Evolutionary conservation across 75 land plant genomes (phyloP).

Genomic region (Selaginella moellendorffii): DNA sequence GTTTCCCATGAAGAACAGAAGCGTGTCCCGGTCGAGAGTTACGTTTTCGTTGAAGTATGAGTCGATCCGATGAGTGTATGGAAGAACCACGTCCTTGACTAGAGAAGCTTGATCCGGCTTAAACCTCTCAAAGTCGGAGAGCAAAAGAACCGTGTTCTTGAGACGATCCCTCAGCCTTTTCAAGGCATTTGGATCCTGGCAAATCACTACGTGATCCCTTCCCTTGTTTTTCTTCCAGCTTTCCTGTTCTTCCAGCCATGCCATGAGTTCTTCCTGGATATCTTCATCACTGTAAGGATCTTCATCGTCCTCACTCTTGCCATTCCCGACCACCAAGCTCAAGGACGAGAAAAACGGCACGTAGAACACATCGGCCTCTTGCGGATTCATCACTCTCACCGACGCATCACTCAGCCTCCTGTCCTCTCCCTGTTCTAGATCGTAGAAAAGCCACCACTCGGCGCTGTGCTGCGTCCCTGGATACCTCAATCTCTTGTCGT

Average conservation of each 20-base stretch:
- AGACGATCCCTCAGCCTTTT: constrained; percentile 28
- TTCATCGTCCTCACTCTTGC: neutral
- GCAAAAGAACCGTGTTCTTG: constrained; percentile 46
- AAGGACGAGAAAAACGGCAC: constrained; percentile 88
- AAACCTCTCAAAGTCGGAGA: constrained; percentile 87
- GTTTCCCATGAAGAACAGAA: constrained; percentile 87
- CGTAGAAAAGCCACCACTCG: constrained; percentile 64
- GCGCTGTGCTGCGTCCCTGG: constrained; percentile 85
- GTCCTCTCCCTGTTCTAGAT: constrained; percentile 18
- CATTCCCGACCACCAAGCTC: constrained; percentile 40
- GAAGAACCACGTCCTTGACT: constrained; percentile 74
- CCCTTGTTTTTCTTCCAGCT: constrained; percentile 60
- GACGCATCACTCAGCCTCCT: constrained; percentile 12
- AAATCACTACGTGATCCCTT: constrained; percentile 69
- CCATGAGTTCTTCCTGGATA: constrained; percentile 48
- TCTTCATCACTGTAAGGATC: neutral
- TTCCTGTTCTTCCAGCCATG: constrained; percentile 52
- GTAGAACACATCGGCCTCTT: constrained; percentile 64
- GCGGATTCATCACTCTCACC: constrained; percentile 32
- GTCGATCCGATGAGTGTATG: constrained; percentile 67
- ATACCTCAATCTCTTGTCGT: too few relatives aligned
- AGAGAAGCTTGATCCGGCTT: constrained; percentile 50
- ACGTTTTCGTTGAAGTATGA: constrained; percentile 34
- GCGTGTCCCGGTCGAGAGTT: constrained; percentile 31
- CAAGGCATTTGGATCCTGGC: constrained; percentile 83